A percentile compares a stretch with the other conserved stretches of the same genome.
These are phyloP conservation scores for Helianthus tuberosus DNA, from an alignment of 129 eudicot species.

Conservation along the genomic window DNA sequence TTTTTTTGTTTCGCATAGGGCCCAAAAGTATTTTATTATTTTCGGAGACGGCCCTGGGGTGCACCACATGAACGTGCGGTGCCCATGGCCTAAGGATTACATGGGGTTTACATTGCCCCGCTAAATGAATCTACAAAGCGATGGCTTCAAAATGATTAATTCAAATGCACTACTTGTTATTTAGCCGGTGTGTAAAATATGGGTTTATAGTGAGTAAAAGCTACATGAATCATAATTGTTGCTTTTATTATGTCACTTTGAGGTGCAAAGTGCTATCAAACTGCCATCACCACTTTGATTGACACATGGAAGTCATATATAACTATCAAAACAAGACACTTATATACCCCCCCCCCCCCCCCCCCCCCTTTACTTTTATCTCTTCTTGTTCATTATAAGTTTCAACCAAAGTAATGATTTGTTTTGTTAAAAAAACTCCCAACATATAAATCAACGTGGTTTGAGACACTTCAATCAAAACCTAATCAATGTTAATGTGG, in stretches of 20 bases:
- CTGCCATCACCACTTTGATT: neutral
- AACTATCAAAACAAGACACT: neutral
- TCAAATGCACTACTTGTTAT: too few relatives aligned
- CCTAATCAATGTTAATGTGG: neutral
- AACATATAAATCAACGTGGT: neutral
- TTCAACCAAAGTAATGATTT: neutral
- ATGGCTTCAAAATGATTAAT: too few relatives aligned
- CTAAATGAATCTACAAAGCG: neutral
- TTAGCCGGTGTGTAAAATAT: too few relatives aligned
- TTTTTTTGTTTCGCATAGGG: too few relatives aligned
- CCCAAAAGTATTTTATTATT: too few relatives aligned
- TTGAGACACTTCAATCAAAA: constrained; percentile 1
- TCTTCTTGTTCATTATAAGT: neutral
- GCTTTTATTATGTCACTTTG: neutral
- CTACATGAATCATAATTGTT: too few relatives aligned
- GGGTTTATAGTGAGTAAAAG: too few relatives aligned
- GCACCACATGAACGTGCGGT: neutral
- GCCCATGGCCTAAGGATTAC: neutral
- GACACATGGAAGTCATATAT: neutral
- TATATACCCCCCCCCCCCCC: too few relatives aligned
- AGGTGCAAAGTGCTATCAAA: neutral
- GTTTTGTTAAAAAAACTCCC: neutral
- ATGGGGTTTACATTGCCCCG: neutral
- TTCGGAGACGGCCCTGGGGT: too few relatives aligned
- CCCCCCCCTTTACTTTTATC: neutral